Conservation (phyloP, 78 protist genomes). For the Chrysochromulina tobinii region DNA sequence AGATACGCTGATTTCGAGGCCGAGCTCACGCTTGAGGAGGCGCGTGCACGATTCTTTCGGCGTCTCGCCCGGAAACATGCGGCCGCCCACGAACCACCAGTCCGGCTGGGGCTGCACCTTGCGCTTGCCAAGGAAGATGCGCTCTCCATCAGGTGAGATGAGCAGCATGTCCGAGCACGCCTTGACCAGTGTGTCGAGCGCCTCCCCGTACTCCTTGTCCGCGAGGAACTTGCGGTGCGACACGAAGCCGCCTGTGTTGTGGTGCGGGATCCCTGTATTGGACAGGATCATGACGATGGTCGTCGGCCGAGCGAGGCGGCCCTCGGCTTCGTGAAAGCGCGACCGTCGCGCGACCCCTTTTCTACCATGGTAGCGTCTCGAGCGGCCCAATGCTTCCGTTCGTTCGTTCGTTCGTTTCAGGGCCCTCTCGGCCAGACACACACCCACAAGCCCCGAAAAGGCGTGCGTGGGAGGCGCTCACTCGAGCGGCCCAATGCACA, state of each 20-base stretch:
- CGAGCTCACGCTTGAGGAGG: background rate
- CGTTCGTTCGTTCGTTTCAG: too few relatives aligned
- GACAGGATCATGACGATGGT: too few relatives aligned
- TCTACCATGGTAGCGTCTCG: too few relatives aligned
- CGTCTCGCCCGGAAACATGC: background rate
- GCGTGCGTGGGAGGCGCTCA: too few relatives aligned
- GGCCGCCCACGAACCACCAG: constrained; percentile 10
- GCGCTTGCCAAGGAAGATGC: background rate
- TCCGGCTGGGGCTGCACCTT: background rate
- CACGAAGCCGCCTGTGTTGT: background rate
- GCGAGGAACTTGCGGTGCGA: background rate
- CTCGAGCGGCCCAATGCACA: too few relatives aligned
- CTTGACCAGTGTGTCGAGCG: background rate
- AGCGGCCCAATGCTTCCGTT: too few relatives aligned
- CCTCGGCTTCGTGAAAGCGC: too few relatives aligned
- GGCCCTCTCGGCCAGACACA: too few relatives aligned
- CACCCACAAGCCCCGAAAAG: too few relatives aligned
- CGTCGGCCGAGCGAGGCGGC: too few relatives aligned
- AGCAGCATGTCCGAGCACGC: background rate
- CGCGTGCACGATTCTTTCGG: background rate
- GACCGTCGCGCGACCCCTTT: too few relatives aligned
- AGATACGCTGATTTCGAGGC: background rate
- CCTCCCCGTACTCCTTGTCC: background rate
- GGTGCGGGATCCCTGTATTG: background rate
- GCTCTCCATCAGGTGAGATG: background rate